Base-by-base conservation (phyloP, 371 early-diverging fungal genomes). In the Amoeboradix gromovi region DNA sequence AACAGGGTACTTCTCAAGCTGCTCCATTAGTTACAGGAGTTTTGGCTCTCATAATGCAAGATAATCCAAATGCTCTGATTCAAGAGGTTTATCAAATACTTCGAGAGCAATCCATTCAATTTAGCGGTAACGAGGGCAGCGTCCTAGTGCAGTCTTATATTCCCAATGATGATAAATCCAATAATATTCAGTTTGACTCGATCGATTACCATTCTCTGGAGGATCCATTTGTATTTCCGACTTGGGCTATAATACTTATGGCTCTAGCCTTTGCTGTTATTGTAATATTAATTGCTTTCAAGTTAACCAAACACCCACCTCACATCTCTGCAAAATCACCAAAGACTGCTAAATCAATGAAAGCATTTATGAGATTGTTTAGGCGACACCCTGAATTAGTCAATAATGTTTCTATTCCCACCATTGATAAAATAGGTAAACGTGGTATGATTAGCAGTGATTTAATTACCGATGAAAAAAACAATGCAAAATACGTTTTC, bases 11-110 rank as follows among this genome's bases (percentile, higher is more conserved):
- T 1, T 12, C 12, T 68, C 68, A 68, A 30, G 68, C 68, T 29
- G 30, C 68, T 68, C 68, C 68, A 28, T 30, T 68, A 29, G 68
- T 30, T 30, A 30, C 68, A 1, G 68, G 68, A 29, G 30, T 68
- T 68, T 17, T 29, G 2, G 68, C 68, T 17, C 30, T 68, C 28
- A 28, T 28, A 16, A 29, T 68, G 27, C 12, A 68, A 30, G 29
- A 29, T 12, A 29, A 29, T 68, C 68, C 68, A 12, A 30, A 68
- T 30, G 68, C 68, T 12, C 5, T 12, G 12, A 48, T 48, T 48
- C 5, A 48, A 48, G 48, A 48, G 5, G 12, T 48, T 48, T 48
- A 48, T 48, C 12, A 22, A 48, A 48, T 48, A 5, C 48, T 48
- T 48, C 5, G 48, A 48, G 48, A 22, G 12, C 12, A 48, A 48